Evolutionary conservation across 192 early-diverging fungal genomes (phyloP).

Genomic region (Coemansia sp.): DNA sequence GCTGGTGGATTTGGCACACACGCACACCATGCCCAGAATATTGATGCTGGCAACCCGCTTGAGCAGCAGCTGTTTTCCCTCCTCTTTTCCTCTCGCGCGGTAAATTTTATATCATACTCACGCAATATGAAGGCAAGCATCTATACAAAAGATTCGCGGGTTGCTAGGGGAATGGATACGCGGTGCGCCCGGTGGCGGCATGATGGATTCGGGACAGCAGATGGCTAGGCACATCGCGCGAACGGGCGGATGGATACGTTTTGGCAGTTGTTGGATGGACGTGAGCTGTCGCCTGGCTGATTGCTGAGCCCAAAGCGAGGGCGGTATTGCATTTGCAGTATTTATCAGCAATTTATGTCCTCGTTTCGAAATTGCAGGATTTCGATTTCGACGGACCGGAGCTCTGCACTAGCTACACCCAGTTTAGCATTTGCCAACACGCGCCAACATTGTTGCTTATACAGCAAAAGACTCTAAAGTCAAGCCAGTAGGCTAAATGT

Average conservation of each 20-base stretch:
- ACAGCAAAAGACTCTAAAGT: neutral
- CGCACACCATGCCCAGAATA: neutral
- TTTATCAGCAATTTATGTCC: no score
- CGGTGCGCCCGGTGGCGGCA: no score
- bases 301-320: neutral
- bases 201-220: constrained; percentile 19
- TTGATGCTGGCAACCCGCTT: constrained; percentile 1
- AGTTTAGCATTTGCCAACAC: neutral
- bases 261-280: neutral
- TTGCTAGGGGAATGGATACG: constrained; percentile 11
- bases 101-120: constrained; percentile 24
- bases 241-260: neutral
- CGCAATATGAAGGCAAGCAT: constrained; percentile 43
- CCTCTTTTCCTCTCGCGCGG: constrained; percentile 34
- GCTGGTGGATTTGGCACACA: no score
- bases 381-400: no score
- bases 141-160: constrained; percentile 4
- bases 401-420: neutral
- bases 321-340: neutral
- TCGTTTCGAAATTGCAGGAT: no score
- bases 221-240: neutral
- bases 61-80: constrained; percentile 11
- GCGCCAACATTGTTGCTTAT: neutral
- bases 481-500: no score
- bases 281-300: no score